phyloP scores from a whole-genome alignment of 2,329 filamentous ascomycete species.

The Penicillium sp. region DNA sequence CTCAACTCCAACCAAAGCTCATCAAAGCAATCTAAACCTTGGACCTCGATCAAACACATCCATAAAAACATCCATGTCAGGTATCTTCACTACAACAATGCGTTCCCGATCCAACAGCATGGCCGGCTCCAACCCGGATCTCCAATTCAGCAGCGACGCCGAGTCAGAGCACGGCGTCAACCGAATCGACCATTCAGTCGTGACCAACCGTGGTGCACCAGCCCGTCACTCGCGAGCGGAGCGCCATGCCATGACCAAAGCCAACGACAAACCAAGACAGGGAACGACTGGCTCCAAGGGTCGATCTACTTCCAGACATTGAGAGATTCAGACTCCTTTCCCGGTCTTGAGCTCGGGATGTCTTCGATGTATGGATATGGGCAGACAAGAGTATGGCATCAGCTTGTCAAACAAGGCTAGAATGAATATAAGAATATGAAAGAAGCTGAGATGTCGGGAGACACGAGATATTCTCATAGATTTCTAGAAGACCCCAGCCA shows the following conservation, averaged over 20 bases:
- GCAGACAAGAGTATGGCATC: too few relatives aligned
- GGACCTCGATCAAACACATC: too few relatives aligned
- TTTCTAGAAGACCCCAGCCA: too few relatives aligned
- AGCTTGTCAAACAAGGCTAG: too few relatives aligned
- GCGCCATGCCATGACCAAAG: background rate
- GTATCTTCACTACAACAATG: background rate
- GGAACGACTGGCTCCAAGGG: constrained; percentile 5
- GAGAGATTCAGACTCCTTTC: background rate
- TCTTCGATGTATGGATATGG: too few relatives aligned
- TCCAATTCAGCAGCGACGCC: background rate
- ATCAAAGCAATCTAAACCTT: too few relatives aligned
- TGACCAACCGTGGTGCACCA: constrained; percentile 6
- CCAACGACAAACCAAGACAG: background rate
- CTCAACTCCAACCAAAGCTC: too few relatives aligned
- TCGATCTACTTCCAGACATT: constrained; percentile 2
- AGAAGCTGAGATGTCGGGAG: too few relatives aligned
- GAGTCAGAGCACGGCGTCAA: background rate
- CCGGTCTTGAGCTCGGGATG: too few relatives aligned
- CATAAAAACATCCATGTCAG: background rate
- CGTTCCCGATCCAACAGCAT: background rate
- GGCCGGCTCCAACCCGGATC: background rate
- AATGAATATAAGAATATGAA: too few relatives aligned
- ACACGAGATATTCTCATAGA: too few relatives aligned
- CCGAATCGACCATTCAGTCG: constrained; percentile 1
- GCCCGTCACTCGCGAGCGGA: constrained; percentile 1